A percentile compares a stretch with the other conserved stretches of the same genome.
phyloP scores from a whole-genome alignment of 1,284 basidiomycete species.

The Cryptococcus sp. region DNA sequence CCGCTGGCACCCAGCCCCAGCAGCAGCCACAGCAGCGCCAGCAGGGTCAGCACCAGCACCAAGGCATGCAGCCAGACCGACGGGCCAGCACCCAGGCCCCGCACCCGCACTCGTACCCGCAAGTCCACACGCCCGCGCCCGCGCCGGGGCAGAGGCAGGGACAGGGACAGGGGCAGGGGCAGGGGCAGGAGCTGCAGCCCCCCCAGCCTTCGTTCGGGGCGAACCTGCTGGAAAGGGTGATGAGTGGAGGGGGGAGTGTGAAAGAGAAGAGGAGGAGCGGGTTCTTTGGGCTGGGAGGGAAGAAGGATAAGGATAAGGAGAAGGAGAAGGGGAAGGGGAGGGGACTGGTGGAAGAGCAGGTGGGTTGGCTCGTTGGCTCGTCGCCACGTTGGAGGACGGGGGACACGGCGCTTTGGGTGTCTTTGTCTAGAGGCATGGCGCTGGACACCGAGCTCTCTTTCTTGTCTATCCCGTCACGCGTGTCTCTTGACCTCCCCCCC shows the following conservation, averaged over 20 bases:
- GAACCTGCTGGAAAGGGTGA: not conserved
- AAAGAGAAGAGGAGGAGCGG: constrained; percentile 31
- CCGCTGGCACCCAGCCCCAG: constrained; percentile 6
- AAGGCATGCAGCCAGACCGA: too few species aligned
- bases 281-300: constrained; percentile 36
- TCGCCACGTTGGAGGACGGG: not conserved
- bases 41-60: not conserved
- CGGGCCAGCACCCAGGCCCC: not conserved
- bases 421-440: too few species aligned
- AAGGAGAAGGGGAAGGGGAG: constrained; percentile 16
- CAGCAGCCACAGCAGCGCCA: not conserved
- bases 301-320: constrained; percentile 36
- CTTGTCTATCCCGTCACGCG: not conserved
- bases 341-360: constrained; percentile 14
- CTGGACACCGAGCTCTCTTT: too few species aligned
- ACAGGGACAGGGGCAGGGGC: not conserved
- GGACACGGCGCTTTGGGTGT: constrained; percentile 3
- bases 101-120: not conserved
- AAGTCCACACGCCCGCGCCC: not conserved
- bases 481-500: not conserved
- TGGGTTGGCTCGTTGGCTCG: too few species aligned
- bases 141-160: not conserved
- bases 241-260: constrained; percentile 1
- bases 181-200: not conserved
- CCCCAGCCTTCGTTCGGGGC: not conserved